Evolutionary conservation across 495 filamentous ascomycete species (phyloP).

Genomic region (Aspergillus incahuasiensis): DNA sequence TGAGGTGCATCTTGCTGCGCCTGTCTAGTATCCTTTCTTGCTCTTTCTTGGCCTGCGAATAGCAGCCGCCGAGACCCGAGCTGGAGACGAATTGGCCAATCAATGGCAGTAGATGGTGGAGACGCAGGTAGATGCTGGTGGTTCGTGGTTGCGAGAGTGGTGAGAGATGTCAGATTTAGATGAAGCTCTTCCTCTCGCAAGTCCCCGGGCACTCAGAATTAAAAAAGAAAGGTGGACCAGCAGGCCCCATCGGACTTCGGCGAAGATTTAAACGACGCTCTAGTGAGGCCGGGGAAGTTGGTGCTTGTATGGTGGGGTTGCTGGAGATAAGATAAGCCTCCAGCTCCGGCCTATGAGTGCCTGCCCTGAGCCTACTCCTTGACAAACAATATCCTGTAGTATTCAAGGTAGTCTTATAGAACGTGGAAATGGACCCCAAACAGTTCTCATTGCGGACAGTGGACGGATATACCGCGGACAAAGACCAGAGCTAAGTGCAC

Average conservation of each 20-base stretch:
- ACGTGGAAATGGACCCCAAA: background rate
- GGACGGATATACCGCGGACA: background rate
- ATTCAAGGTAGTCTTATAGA: background rate
- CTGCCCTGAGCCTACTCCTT: too few species aligned
- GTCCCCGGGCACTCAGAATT: background rate
- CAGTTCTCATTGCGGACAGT: background rate
- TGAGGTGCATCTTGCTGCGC: constrained; percentile 63
- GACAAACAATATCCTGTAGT: constrained; percentile 11
- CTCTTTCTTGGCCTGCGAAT: constrained; percentile 13
- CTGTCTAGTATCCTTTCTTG: background rate
- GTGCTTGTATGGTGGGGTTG: constrained; percentile 6
- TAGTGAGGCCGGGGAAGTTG: constrained; percentile 12
- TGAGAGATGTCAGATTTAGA: too few species aligned
- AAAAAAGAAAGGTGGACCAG: background rate
- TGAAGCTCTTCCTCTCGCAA: background rate
- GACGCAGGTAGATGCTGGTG: background rate
- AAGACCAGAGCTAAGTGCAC: background rate
- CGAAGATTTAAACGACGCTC: constrained; percentile 1
- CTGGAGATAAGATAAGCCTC: constrained; percentile 15
- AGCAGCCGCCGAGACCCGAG: constrained; percentile 7
- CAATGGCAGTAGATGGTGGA: constrained; percentile 1
- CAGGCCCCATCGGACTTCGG: background rate
- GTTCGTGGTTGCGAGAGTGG: background rate
- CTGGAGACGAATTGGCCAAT: constrained; percentile 8
- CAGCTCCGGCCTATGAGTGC: background rate